Percentiles rank a stretch among this genome's conserved stretches.
Evolutionary conservation across 495 filamentous ascomycete species (phyloP).

Genomic region (Friedmanniomyces simplex): DNA sequence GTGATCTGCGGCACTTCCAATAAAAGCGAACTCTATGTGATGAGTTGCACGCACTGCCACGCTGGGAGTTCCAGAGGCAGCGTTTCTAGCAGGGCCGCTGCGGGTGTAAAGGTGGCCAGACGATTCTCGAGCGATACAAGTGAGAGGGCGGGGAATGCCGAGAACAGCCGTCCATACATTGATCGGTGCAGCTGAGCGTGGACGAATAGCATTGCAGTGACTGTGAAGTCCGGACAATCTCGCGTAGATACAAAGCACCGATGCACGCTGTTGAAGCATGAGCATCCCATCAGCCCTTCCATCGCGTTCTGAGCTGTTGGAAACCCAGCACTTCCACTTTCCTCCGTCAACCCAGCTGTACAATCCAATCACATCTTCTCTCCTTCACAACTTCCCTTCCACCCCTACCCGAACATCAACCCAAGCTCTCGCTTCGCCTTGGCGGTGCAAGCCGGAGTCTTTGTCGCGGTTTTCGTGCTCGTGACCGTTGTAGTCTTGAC

Average conservation of each 20-base stretch:
- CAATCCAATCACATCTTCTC: too few relatives aligned
- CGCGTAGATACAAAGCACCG: background rate
- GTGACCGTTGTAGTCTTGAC: background rate
- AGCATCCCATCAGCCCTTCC: background rate
- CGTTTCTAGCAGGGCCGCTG: too few relatives aligned
- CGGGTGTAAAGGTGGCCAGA: too few relatives aligned
- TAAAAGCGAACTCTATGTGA: too few relatives aligned
- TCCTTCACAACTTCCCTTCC: background rate
- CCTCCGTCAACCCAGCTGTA: background rate
- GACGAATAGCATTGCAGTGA: background rate
- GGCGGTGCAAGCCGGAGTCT: background rate
- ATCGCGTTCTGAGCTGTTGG: background rate
- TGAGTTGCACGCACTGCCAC: too few relatives aligned
- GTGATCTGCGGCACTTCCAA: too few relatives aligned
- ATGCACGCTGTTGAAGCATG: background rate
- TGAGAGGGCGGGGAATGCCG: background rate
- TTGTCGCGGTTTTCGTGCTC: background rate
- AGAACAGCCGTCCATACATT: background rate
- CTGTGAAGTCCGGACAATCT: background rate
- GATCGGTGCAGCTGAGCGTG: background rate
- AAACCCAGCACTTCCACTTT: background rate
- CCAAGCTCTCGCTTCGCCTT: background rate
- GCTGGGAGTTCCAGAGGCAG: too few relatives aligned
- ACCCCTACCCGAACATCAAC: background rate
- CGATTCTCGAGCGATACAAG: too few relatives aligned